These are phyloP conservation scores for Lactifluus hygrophoroides DNA, from an alignment of 768 basidiomycete species.

Conservation along the genomic window DNA sequence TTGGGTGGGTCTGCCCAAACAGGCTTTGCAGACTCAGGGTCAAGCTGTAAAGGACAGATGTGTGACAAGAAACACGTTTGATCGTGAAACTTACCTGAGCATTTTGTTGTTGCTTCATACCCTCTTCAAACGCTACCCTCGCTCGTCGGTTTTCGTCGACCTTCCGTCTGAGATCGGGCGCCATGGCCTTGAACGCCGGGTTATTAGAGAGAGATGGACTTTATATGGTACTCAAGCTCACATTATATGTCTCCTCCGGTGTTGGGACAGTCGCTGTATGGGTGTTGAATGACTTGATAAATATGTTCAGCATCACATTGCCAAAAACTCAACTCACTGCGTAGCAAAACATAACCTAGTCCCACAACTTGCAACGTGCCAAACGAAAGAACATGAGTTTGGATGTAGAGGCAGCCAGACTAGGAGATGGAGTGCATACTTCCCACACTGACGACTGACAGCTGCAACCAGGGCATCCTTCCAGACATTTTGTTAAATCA, in stretches of 20 bases:
- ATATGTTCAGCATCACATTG: not conserved
- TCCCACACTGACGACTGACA: conserved; percentile 24
- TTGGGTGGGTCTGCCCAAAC: conserved; percentile 28
- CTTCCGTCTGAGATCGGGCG: conserved; percentile 31
- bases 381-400: not conserved
- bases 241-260: conserved; percentile 30
- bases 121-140: conserved; percentile 28
- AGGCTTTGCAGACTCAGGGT: conserved; percentile 32
- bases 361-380: conserved; percentile 25
- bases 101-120: conserved; percentile 24
- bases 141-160: conserved; percentile 32
- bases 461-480: conserved; percentile 27
- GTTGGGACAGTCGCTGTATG: conserved; percentile 27
- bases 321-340: conserved; percentile 19
- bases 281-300: not conserved
- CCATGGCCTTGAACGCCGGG: conserved; percentile 25
- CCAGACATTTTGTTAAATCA: conserved; percentile 22
- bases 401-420: not conserved
- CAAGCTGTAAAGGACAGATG: conserved; percentile 22
- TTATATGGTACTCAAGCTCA: conserved; percentile 16
- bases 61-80: not conserved
- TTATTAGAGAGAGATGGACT: not conserved
- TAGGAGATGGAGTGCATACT: conserved; percentile 20
- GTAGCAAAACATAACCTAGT: conserved; percentile 28
- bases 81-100: conserved; percentile 24